A percentile compares a stretch with the other conserved stretches of the same genome.
phyloP scores from a whole-genome alignment of 1,284 basidiomycete genomes.

The Hypsizygus ulmarius region DNA sequence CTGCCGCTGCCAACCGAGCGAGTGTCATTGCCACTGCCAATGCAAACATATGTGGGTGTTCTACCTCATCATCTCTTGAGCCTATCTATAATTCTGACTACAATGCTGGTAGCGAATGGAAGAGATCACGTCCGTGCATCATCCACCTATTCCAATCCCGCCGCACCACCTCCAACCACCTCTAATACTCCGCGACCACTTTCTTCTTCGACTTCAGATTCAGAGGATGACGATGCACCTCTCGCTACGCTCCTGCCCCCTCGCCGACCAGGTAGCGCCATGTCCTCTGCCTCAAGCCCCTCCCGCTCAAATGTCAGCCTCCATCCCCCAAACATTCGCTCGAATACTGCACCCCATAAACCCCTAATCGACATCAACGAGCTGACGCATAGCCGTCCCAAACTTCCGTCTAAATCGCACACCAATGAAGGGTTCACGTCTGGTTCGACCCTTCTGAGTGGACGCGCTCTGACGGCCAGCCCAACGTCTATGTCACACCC shows the following conservation, averaged over 20 bases:
- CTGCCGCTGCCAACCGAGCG: slow-evolving; percentile 36
- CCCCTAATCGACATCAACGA: slow-evolving; percentile 46
- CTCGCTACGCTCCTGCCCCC: slow-evolving; percentile 43
- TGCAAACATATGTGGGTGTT: slow-evolving; percentile 24
- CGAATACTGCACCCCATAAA: slow-evolving; percentile 24
- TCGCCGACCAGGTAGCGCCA: slow-evolving; percentile 27
- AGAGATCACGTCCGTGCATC: slow-evolving; percentile 25
- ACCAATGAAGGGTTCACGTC: slow-evolving; percentile 37
- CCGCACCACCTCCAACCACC: slow-evolving; percentile 1
- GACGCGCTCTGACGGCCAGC: slow-evolving; percentile 15
- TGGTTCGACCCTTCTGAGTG: slow-evolving; percentile 33
- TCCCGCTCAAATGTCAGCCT: slow-evolving; percentile 9
- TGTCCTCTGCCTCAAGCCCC: slow-evolving; percentile 14
- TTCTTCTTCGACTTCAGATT: slow-evolving; percentile 23
- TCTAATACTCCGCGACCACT: slow-evolving; percentile 3
- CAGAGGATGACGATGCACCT: slow-evolving; percentile 45
- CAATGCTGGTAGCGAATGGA: background rate
- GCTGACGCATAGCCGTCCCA: slow-evolving; percentile 31
- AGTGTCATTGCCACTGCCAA: slow-evolving; percentile 29
- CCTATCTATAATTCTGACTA: background rate
- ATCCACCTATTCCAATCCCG: slow-evolving; percentile 22
- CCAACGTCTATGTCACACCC: slow-evolving; percentile 1
- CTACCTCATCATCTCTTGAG: background rate
- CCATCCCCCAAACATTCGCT: background rate
- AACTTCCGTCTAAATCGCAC: slow-evolving; percentile 16